Base-by-base conservation (phyloP, 768 basidiomycete genomes). In the Russula abietina region DNA sequence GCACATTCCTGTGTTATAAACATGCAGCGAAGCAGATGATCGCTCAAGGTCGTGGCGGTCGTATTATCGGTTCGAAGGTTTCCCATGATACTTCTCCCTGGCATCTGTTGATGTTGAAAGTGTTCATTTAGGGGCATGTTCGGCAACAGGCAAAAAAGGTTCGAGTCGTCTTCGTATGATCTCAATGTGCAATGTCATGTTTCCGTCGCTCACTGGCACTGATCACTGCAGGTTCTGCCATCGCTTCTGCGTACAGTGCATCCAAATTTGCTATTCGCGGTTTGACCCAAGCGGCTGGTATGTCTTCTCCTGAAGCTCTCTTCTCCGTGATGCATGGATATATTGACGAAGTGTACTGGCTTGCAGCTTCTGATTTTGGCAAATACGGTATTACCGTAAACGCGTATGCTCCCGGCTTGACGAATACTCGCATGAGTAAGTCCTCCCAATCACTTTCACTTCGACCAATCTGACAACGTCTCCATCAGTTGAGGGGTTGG, bases 181-280 rank as follows among this genome's bases (percentile, higher is more conserved):
- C n/a, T 4, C 17, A 1, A 10, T 55, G 4, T 32, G 22, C 0
- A 16, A 5, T 38, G 38, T 7, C 2, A 24, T 22, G 17, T n/a
- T n/a, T n/a, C n/a, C 28, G 9, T 59, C 4, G 32, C 4, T 33
- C 32, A n/a, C n/a, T n/a, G n/a, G n/a, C n/a, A n/a, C n/a, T n/a
- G n/a, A n/a, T n/a, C n/a, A n/a, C n/a, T n/a, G n/a, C n/a, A 67
- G 64, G 55, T 24, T 14, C 14, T 5, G 11, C 10, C 19, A 11
- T 38, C 36, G 16, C 30, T 17, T 0, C 55, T 9, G 30, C 53
- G 2, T 70, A 70, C 55, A 54, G 48, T 16, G 57, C 69, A n/a
- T 59, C 54, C 54, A 70, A 71, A 49, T 71, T 71, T 49, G 70
- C 69, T 17, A 50, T 71, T 46, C 52, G 67, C 2, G 69, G 66